Conservation (phyloP, 1,139 yeast species). For the Lizanozyma gosingica region DNA sequence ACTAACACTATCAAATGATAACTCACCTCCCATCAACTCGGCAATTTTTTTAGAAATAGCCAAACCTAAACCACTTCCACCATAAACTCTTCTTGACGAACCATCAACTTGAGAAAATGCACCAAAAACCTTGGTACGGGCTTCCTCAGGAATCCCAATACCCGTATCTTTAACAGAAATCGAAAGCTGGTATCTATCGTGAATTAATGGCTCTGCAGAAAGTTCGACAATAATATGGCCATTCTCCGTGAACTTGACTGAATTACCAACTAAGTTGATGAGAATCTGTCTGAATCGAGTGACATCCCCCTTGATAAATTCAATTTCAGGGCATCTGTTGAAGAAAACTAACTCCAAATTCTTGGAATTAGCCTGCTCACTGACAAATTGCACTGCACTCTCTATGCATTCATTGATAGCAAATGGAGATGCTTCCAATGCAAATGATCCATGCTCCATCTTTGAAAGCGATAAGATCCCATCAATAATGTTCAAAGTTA, state of each 20-base stretch:
- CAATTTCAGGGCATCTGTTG: conserved; percentile 35
- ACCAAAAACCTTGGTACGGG: conserved; percentile 42
- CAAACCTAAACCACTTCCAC: conserved; percentile 55
- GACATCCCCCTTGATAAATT: conserved; percentile 40
- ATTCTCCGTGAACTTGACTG: conserved; percentile 43
- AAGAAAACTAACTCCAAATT: conserved; percentile 40
- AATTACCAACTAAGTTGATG: conserved; percentile 48
- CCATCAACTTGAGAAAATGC: conserved; percentile 59
- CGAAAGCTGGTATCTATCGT: conserved; percentile 32
- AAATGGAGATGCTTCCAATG: conserved; percentile 40
- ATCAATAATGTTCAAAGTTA: conserved; percentile 46
- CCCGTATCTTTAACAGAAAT: conserved; percentile 48
- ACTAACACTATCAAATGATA: conserved; percentile 42
- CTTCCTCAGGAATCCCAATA: conserved; percentile 48
- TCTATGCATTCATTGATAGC: conserved; percentile 43
- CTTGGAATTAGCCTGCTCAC: conserved; percentile 43
- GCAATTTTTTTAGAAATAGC: conserved; percentile 52
- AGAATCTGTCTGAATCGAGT: conserved; percentile 46
- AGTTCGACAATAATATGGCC: conserved; percentile 41
- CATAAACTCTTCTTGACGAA: conserved; percentile 45
- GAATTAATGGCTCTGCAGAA: conserved; percentile 18
- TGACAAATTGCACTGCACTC: conserved; percentile 42
- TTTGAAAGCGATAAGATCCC: conserved; percentile 50
- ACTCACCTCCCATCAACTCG: conserved; percentile 50
- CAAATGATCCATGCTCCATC: conserved; percentile 47